Evolutionary conservation across 1,284 basidiomycete species (phyloP).

Genomic region (Phaffia rhodozyma): DNA sequence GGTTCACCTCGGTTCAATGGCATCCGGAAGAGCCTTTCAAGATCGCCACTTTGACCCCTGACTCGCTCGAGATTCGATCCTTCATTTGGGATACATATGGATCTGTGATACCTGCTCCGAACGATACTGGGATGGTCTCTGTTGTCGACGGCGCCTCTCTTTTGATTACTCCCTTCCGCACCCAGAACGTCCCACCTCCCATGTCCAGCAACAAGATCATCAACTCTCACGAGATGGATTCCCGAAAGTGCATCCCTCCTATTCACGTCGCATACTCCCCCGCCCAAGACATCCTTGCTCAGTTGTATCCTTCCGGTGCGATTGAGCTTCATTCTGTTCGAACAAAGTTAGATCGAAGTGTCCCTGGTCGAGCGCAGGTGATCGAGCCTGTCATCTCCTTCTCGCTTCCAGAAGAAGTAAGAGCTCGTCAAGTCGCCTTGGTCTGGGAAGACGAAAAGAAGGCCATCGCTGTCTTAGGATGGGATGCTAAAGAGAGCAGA

Average conservation of each 20-base stretch:
- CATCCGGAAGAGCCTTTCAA: constrained; percentile 68
- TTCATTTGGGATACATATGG: constrained; percentile 68
- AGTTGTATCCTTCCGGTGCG: constrained; percentile 44
- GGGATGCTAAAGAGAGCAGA: neutral
- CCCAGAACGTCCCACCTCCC: constrained; percentile 88
- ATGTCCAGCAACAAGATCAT: constrained; percentile 67
- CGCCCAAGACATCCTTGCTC: constrained; percentile 48
- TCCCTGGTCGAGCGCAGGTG: neutral
- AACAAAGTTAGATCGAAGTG: constrained; percentile 40
- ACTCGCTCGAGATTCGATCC: constrained; percentile 46
- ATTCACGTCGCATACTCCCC: constrained; percentile 55
- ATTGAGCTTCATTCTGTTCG: constrained; percentile 58
- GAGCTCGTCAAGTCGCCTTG: constrained; percentile 1
- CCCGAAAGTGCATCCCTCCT: constrained; percentile 37
- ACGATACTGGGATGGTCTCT: constrained; percentile 72
- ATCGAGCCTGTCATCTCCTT: constrained; percentile 31
- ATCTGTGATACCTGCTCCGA: constrained; percentile 51
- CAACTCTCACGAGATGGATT: constrained; percentile 25
- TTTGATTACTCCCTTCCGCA: constrained; percentile 81
- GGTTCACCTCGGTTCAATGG: constrained; percentile 65
- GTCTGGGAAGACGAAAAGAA: neutral
- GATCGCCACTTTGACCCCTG: constrained; percentile 54
- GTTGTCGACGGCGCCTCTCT: constrained; percentile 81
- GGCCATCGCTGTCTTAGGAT: constrained; percentile 10
- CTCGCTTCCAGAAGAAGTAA: neutral